Evolutionary conservation across 495 filamentous ascomycete species (phyloP).

Genomic region (Choiromyces venosus): DNA sequence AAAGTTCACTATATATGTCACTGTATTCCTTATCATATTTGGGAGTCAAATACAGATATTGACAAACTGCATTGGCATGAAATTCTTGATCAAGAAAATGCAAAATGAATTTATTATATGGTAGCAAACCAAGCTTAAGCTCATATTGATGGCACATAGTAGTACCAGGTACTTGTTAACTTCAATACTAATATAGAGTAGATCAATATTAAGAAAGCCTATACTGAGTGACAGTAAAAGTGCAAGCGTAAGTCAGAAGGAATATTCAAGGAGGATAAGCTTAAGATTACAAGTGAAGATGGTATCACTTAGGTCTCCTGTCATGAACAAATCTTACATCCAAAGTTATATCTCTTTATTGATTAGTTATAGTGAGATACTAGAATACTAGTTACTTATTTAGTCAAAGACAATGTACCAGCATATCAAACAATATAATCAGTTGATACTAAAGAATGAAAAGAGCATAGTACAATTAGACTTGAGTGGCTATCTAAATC

Average conservation of each 20-base stretch:
- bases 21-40: not conserved
- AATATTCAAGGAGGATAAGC: not conserved
- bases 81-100: not conserved
- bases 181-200: no score
- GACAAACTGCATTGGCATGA: not conserved
- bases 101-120: not conserved
- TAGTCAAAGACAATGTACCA: constrained; percentile 5
- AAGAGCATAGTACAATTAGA: not conserved
- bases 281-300: not conserved
- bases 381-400: not conserved
- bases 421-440: not conserved
- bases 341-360: not conserved
- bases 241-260: not conserved
- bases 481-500: not conserved
- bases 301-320: constrained; percentile 1
- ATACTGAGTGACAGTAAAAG: not conserved
- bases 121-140: not conserved
- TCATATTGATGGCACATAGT: not conserved
- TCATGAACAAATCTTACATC: not conserved
- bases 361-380: not conserved
- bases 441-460: not conserved
- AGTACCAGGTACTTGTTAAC: no score
- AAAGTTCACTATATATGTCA: no score
- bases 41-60: not conserved
- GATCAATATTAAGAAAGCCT: not conserved